phyloP scores from a whole-genome alignment of 2,329 filamentous ascomycete genomes.

The Aspergillus glaucus region DNA sequence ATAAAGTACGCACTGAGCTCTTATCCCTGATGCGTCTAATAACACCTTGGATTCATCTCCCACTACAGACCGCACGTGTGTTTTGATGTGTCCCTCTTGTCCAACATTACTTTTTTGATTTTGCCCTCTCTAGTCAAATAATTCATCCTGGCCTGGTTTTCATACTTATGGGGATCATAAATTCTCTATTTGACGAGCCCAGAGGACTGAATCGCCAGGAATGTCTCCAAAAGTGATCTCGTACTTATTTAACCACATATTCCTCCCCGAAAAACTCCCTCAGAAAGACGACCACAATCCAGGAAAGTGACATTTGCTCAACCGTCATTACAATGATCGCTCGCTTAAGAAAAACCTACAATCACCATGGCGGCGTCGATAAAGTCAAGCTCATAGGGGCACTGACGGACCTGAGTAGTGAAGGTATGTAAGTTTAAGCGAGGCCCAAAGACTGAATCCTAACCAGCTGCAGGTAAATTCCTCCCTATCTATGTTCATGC shows the following conservation, averaged over 20 bases:
- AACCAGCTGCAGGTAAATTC: slow-evolving; percentile 9
- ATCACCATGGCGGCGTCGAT: slow-evolving; percentile 8
- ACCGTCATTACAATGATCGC: slow-evolving; percentile 8
- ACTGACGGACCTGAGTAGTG: slow-evolving; percentile 3
- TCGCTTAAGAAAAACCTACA: slow-evolving; percentile 7
- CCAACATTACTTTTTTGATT: no score
- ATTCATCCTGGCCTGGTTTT: no score
- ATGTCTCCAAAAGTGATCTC: background rate
- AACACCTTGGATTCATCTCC: no score
- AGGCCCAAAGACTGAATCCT: slow-evolving; percentile 1
- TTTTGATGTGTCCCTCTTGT: no score
- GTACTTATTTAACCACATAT: background rate
- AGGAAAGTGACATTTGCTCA: slow-evolving; percentile 4
- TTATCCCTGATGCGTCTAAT: no score
- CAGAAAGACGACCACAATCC: background rate
- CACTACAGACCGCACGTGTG: no score
- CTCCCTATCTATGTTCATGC: slow-evolving; percentile 37
- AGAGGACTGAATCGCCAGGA: background rate
- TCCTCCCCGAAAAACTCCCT: background rate
- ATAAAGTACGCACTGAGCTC: no score
- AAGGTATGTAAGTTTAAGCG: slow-evolving; percentile 6
- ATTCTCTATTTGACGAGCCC: background rate
- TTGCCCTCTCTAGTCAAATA: no score
- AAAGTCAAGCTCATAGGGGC: slow-evolving; percentile 5
- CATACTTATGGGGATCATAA: background rate